phyloP scores from a whole-genome alignment of 768 basidiomycete species.

The Podaxis sp. region DNA sequence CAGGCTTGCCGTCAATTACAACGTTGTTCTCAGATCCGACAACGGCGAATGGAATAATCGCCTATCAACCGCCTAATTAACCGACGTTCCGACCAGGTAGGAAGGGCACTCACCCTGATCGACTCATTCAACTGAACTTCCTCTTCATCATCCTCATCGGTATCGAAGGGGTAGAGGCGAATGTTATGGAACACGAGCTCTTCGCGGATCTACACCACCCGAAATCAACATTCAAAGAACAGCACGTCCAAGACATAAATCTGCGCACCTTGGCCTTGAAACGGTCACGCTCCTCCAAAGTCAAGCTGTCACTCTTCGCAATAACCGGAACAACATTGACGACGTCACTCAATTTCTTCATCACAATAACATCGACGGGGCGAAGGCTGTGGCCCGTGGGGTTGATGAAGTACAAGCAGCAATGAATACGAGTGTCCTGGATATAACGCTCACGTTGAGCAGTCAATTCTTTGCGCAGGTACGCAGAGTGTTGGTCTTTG shows the following conservation, averaged over 20 bases:
- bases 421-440: constrained; percentile 97
- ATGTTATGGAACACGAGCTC: constrained; percentile 92
- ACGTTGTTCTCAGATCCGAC: constrained; percentile 97
- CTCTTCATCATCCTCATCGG: constrained; percentile 92
- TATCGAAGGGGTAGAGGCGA: constrained; percentile 94
- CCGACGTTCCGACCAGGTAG: neutral
- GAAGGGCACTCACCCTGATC: constrained; percentile 67
- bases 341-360: constrained; percentile 98
- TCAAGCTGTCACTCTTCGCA: constrained; percentile 94
- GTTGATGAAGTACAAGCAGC: constrained; percentile 97
- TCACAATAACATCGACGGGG: constrained; percentile 95
- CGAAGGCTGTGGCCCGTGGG: constrained; percentile 97
- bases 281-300: constrained; percentile 83
- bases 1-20: constrained; percentile 92
- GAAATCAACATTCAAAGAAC: constrained; percentile 14
- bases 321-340: constrained; percentile 99
- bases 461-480: constrained; percentile 97
- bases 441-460: constrained; percentile 99
- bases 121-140: constrained; percentile 86
- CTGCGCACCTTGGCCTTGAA: constrained; percentile 86
- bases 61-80: constrained; percentile 41
- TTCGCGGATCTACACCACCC: constrained; percentile 76
- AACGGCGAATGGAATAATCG: constrained; percentile 94
- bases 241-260: neutral
- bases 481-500: constrained; percentile 98